Conservation (phyloP, 805 yeast species). For the Saccharomycopsis malanga region DNA sequence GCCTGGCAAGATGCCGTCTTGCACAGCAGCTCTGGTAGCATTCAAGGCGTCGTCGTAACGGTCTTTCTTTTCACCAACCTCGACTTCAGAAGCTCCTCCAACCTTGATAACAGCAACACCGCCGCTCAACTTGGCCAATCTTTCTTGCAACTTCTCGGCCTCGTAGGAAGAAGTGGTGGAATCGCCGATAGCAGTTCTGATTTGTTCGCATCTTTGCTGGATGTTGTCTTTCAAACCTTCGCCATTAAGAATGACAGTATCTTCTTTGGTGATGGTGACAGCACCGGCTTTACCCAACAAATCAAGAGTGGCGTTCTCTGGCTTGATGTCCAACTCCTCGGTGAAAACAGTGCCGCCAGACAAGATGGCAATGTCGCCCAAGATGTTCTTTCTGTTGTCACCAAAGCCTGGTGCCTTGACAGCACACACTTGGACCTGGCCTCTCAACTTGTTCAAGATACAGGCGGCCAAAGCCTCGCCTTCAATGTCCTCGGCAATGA, state of each 20-base stretch:
- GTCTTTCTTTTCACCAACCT: slow-evolving; percentile 99
- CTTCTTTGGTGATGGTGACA: slow-evolving; percentile 89
- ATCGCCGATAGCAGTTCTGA: slow-evolving; percentile 72
- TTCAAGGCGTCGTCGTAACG: slow-evolving; percentile 97
- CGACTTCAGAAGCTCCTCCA: slow-evolving; percentile 95
- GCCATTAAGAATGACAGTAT: slow-evolving; percentile 90
- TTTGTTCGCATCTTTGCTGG: slow-evolving; percentile 86
- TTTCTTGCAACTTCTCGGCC: slow-evolving; percentile 93
- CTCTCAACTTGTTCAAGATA: slow-evolving; percentile 92
- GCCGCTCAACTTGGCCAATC: slow-evolving; percentile 93
- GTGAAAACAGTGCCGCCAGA: slow-evolving; percentile 85
- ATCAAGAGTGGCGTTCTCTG: slow-evolving; percentile 87
- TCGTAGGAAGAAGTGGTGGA: slow-evolving; percentile 77
- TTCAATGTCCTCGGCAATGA: slow-evolving; percentile 92
- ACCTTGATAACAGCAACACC: slow-evolving; percentile 98
- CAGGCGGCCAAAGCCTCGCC: slow-evolving; percentile 99
- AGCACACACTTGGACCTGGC: slow-evolving; percentile 95
- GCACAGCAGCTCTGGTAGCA: slow-evolving; percentile 98
- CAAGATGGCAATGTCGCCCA: slow-evolving; percentile 91
- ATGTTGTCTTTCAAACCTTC: slow-evolving; percentile 79
- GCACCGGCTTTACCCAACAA: slow-evolving; percentile 89
- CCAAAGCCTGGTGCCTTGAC: slow-evolving; percentile 99
- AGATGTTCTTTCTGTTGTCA: slow-evolving; percentile 93
- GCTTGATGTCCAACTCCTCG: slow-evolving; percentile 91
- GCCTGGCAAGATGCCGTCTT: slow-evolving; percentile 98